Evolutionary conservation across 2,329 filamentous ascomycete species (phyloP).

Genomic region (Fusarium scirpi): DNA sequence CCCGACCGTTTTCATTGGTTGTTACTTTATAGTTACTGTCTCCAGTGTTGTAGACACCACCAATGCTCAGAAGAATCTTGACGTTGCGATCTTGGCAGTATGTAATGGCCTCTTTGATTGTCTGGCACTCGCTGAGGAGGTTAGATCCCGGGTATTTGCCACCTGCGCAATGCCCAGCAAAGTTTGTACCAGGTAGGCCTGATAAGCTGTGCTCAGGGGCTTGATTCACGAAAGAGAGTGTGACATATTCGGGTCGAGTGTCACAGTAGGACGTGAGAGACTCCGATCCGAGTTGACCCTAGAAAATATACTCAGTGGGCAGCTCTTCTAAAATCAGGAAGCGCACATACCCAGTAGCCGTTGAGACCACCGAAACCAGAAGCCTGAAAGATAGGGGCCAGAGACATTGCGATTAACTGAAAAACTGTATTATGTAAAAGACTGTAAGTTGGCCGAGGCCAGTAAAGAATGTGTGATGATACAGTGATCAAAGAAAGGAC

Average conservation of each 20-base stretch:
- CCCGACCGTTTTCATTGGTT: slow-evolving; percentile 47
- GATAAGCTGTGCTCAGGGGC: slow-evolving; percentile 53
- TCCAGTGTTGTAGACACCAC: slow-evolving; percentile 48
- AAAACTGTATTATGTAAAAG: slow-evolving; percentile 44
- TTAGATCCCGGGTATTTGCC: slow-evolving; percentile 41
- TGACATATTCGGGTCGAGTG: slow-evolving; percentile 53
- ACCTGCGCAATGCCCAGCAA: slow-evolving; percentile 55
- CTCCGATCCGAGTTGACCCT: slow-evolving; percentile 54
- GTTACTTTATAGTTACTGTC: slow-evolving; percentile 52
- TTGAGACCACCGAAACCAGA: slow-evolving; percentile 53
- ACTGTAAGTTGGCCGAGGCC: slow-evolving; percentile 53
- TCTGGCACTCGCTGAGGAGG: slow-evolving; percentile 52
- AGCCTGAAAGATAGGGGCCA: slow-evolving; percentile 28
- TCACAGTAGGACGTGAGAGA: slow-evolving; percentile 53
- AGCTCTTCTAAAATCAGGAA: not conserved
- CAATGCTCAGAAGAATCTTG: slow-evolving; percentile 59
- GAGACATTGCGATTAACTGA: slow-evolving; percentile 36
- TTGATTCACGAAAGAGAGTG: slow-evolving; percentile 55
- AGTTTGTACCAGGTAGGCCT: slow-evolving; percentile 56
- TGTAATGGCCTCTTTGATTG: slow-evolving; percentile 55
- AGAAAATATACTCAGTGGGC: not conserved
- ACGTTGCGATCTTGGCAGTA: slow-evolving; percentile 57
- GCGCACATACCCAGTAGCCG: slow-evolving; percentile 55
- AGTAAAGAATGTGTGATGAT: slow-evolving; percentile 49
- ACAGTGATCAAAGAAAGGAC: slow-evolving; percentile 55